These are phyloP conservation scores for Cadophora gregata DNA, from an alignment of 2,329 filamentous ascomycete genomes.

Conservation along the genomic window DNA sequence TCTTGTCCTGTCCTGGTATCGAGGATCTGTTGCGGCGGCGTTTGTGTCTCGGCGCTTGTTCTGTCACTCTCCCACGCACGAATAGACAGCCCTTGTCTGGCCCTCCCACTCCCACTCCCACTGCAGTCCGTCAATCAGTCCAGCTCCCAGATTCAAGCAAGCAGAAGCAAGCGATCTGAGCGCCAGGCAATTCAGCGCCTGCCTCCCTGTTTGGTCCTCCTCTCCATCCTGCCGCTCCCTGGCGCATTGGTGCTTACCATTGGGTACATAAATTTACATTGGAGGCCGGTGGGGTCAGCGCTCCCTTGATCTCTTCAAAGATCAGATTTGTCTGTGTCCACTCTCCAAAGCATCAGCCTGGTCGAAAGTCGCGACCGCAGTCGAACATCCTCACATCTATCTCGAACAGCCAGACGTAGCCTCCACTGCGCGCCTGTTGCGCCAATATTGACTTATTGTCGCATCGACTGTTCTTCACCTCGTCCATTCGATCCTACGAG, in stretches of 20 bases:
- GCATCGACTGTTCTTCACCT: conserved; percentile 27
- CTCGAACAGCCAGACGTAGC: conserved; percentile 23
- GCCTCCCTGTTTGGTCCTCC: conserved; percentile 13
- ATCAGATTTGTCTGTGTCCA: conserved; percentile 36
- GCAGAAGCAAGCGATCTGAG: conserved; percentile 30
- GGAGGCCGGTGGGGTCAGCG: conserved; percentile 33
- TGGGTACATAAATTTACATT: conserved; percentile 32
- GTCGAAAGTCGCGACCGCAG: conserved; percentile 29
- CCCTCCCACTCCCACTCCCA: not conserved
- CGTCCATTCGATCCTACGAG: not conserved
- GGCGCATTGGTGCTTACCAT: conserved; percentile 30
- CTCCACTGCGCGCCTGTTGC: conserved; percentile 35
- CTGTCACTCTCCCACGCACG: conserved; percentile 10
- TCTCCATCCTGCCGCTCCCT: conserved; percentile 18
- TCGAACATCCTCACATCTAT: conserved; percentile 27
- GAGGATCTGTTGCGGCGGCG: conserved; percentile 25
- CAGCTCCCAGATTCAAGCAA: conserved; percentile 1
- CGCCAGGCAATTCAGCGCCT: conserved; percentile 27
- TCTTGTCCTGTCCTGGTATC: conserved; percentile 26
- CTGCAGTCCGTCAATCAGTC: not conserved
- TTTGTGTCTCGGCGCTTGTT: conserved; percentile 34
- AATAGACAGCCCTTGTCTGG: conserved; percentile 2
- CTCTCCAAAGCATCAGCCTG: conserved; percentile 31
- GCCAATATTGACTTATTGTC: conserved; percentile 28
- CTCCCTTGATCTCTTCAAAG: conserved; percentile 33